Evolutionary conservation across 1,284 basidiomycete genomes (phyloP), one percentile per base, ranked within the genome.

Genomic region (Cutaneotrichosporon cutaneum): DNA sequence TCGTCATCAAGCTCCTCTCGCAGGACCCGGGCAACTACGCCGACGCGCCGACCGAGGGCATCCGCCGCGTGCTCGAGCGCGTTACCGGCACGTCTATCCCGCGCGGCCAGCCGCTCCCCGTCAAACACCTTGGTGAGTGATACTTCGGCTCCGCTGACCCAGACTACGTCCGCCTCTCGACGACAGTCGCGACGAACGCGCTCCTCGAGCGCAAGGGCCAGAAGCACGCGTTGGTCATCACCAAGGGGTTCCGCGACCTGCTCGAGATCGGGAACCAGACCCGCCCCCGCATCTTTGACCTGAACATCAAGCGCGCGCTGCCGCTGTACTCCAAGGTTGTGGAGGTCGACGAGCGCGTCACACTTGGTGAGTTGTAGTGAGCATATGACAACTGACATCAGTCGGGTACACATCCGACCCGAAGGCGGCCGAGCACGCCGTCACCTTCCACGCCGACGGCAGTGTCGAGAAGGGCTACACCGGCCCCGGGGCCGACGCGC

Each of bases 151-250:
- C 30, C 9, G 47, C 56, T 59, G 32, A 66, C 7, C 6, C 62
- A 93, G 93, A 95, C 70, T 94, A 92, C 74, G 93, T 96, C 65
- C 86, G 94, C 18, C 82, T 97, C 3, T 93, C 90, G 0, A 98
- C 95, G 0, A 99, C 95, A 0, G 93, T 98, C 2, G 95, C 64
- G 71, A 99, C 95, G 18, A 99, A 98, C 70, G 94, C 95, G 0
- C 84, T 99, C 0, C 84, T 99, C 6, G 95, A 98, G 75, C 87
- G 95, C 42, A 94, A 94, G 75, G 95, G 95, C 0, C 88, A 92
- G 71, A 87, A 88, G 67, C 92, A 96, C 64, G 95, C 93, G 0
- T 82, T 99, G 24, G 80, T 98, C 21, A 96, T 94, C 72, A 82
- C 81, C 0, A 77, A 79, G 63, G 81, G 76, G 16, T 82, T 81